phyloP scores from a whole-genome alignment of 495 filamentous ascomycete species.

The Cryomyces minteri region DNA sequence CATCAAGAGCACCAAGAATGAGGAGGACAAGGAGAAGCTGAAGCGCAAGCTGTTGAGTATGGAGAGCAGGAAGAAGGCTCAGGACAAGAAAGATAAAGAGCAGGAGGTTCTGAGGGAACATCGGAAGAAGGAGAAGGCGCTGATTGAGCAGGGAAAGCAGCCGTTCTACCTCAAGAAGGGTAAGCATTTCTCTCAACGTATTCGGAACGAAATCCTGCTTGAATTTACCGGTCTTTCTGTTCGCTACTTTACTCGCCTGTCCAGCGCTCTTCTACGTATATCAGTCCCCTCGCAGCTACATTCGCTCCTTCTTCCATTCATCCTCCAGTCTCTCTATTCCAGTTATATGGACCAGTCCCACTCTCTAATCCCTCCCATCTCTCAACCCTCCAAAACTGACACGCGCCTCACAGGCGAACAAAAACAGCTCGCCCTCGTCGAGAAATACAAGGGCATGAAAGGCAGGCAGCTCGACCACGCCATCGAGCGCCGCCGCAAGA shows the following conservation, averaged over 20 bases:
- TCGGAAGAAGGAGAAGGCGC: constrained; percentile 62
- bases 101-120: constrained; percentile 49
- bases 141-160: constrained; percentile 72
- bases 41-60: constrained; percentile 31
- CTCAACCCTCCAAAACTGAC: neutral
- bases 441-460: constrained; percentile 65
- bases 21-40: constrained; percentile 40
- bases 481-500: constrained; percentile 72
- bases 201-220: too few relatives aligned
- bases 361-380: too few relatives aligned
- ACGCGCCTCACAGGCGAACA: constrained; percentile 35
- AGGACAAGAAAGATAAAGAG: constrained; percentile 46
- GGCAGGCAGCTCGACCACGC: constrained; percentile 60
- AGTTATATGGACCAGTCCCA: too few relatives aligned
- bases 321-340: too few relatives aligned
- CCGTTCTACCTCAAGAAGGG: constrained; percentile 79
- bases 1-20: constrained; percentile 47
- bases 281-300: neutral
- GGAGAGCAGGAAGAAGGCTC: constrained; percentile 48
- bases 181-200: neutral
- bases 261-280: neutral
- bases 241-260: neutral
- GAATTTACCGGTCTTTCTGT: too few relatives aligned
- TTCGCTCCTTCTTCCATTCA: too few relatives aligned
- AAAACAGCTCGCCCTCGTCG: constrained; percentile 63